These are phyloP conservation scores for Bipolaris oryzae DNA, from an alignment of 2,329 filamentous ascomycete species.

Conservation along the genomic window DNA sequence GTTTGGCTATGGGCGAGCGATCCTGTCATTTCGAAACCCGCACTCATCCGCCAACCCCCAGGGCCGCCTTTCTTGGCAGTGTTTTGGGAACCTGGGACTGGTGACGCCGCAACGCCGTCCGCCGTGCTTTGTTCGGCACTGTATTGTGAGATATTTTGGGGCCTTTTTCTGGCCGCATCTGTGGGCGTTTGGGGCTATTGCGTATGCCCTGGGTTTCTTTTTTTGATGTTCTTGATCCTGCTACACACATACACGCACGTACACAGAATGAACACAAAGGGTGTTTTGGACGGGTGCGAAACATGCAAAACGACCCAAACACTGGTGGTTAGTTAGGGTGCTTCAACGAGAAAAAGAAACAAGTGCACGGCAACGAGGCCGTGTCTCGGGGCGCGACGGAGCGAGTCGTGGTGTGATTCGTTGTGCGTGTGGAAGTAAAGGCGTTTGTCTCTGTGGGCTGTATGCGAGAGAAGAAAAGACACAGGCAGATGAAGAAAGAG, in stretches of 20 bases:
- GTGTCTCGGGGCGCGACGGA: conserved; percentile 28
- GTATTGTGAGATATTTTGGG: conserved; percentile 3
- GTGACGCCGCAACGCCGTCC: not conserved
- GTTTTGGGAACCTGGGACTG: conserved; percentile 39
- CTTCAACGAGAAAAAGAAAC: conserved; percentile 29
- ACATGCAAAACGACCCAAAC: conserved; percentile 41
- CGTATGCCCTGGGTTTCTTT: conserved; percentile 18
- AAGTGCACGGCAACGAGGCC: conserved; percentile 17
- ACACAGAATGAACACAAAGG: not conserved
- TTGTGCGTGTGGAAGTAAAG: conserved; percentile 12
- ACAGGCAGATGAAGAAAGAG: not conserved
- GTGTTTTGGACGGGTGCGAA: conserved; percentile 38
- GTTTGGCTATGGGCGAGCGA: conserved; percentile 29
- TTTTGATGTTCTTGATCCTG: no score
- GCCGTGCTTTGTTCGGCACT: conserved; percentile 28
- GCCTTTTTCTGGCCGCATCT: no score
- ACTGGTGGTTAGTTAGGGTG: conserved; percentile 41
- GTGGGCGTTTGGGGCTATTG: conserved; percentile 27
- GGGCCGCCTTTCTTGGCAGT: conserved; percentile 36
- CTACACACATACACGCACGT: no score
- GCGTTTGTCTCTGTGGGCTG: not conserved
- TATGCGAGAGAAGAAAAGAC: not conserved
- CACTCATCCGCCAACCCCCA: conserved; percentile 26
- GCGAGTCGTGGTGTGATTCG: conserved; percentile 19
- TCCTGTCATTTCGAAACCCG: conserved; percentile 45